A percentile compares a stretch with the other conserved stretches of the same genome.
These are phyloP conservation scores for Taiozyma sp. DNA, from an alignment of 1,139 yeast genomes.

Conservation along the genomic window DNA sequence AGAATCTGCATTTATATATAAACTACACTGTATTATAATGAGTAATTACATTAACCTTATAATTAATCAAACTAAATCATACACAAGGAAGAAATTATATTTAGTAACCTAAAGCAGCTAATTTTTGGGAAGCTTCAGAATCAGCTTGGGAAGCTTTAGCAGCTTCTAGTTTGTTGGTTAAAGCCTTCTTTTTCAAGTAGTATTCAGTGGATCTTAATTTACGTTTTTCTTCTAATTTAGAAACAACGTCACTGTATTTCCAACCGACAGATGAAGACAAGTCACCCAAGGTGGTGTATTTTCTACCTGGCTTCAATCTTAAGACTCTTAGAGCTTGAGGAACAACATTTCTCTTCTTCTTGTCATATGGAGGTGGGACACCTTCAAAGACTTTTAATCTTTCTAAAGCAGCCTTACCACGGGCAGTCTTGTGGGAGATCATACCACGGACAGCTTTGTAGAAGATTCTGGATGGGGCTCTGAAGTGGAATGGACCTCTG, in stretches of 20 bases:
- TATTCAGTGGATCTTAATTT: constrained; percentile 98
- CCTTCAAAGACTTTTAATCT: constrained; percentile 99
- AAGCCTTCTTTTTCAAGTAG: constrained; percentile 98
- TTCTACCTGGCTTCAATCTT: constrained; percentile 99
- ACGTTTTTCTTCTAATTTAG: constrained; percentile 98
- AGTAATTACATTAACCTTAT: constrained; percentile 13
- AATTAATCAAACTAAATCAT: constrained; percentile 15
- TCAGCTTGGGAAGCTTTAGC: constrained; percentile 68
- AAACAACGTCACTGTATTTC: constrained; percentile 99
- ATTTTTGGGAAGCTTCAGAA: constrained; percentile 75
- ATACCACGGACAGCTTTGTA: constrained; percentile 99
- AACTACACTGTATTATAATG: not conserved
- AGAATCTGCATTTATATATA: not conserved
- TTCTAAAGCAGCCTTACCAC: constrained; percentile 99
- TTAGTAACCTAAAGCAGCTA: constrained; percentile 85
- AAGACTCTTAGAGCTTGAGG: constrained; percentile 99
- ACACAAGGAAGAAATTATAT: constrained; percentile 15
- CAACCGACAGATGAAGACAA: constrained; percentile 97
- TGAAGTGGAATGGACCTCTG: constrained; percentile 99
- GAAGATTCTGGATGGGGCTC: constrained; percentile 99
- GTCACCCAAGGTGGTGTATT: constrained; percentile 98
- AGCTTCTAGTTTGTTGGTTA: constrained; percentile 83
- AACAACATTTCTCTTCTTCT: constrained; percentile 99
- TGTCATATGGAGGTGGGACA: constrained; percentile 99
- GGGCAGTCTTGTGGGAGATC: constrained; percentile 99